These are phyloP conservation scores for Antitrichia curtipendula DNA, from an alignment of 225 moss, liverwort and hornwort genomes.

Conservation along the genomic window DNA sequence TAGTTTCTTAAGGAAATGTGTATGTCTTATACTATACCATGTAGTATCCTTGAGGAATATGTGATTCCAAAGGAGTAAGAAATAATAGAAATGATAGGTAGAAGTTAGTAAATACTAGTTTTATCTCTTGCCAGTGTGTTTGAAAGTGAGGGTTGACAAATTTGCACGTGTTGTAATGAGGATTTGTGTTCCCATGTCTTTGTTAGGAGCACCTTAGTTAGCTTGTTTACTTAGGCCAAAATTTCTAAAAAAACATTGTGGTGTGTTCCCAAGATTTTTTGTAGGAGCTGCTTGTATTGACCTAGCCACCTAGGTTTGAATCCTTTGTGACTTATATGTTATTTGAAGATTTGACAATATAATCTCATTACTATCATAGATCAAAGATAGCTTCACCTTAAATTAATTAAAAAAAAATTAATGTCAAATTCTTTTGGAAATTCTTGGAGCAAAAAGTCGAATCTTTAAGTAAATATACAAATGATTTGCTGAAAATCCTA, in stretches of 20 bases:
- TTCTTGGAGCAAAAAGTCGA: no score
- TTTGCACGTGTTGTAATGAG: neutral
- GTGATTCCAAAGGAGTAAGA: no score
- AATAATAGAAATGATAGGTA: no score
- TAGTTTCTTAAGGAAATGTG: neutral
- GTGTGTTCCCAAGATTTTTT: neutral
- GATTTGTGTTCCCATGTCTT: neutral
- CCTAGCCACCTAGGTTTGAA: rapidly evolving
- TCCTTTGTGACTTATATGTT: neutral
- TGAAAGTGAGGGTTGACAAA: neutral
- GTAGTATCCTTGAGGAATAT: neutral
- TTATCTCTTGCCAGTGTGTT: neutral
- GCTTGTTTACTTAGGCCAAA: neutral
- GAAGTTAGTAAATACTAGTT: neutral
- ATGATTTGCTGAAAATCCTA: no score
- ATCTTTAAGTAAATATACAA: no score
- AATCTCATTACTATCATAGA: neutral
- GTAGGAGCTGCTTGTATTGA: rapidly evolving
- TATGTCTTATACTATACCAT: neutral
- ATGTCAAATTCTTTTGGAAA: no score
- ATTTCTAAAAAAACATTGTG: neutral
- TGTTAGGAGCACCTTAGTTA: no score
- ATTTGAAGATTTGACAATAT: neutral
- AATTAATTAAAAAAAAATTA: no score
- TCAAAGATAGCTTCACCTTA: no score